Evolutionary conservation across 805 yeast genomes (phyloP), one percentile per base, ranked within the genome.

Genomic region (Kazachstania kunashirensis): DNA sequence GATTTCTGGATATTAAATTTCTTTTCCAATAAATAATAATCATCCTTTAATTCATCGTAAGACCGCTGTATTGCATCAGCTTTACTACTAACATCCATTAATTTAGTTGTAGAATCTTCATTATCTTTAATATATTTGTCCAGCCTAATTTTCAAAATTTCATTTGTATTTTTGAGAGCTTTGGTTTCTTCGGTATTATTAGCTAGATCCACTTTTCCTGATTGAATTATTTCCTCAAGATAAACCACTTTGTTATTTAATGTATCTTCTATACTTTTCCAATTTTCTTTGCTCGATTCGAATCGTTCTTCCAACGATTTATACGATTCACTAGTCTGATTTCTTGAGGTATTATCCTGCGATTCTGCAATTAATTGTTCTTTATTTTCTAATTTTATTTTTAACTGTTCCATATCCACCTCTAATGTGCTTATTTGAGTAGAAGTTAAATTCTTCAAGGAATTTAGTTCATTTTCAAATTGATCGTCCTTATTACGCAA

Each of bases 241-340:
- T 36, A 25, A 11, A 37, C 29, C 24, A 78, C 65, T 39, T 70
- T 71, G 7, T 61, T 55, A 42, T 68, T 62, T 41, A 85, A 65
- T 3, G 75, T 66, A 27, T 80, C 70, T 56, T 92, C 96, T 29
- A 85, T 77, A 14, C 76, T 63, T 39, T 80, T 78, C 94, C 95
- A 84, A 54, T 80, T 84, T 44, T 79, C 84, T 39, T 79, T 79
- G 0, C 89, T 81, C 12, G 77, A 70, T 6, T 82, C 71, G 45
- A 83, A 79, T 54, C 86, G 92, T 2, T 73, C 63, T 49, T 81
- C 86, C 15, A 84, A 51, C 6, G 16, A 12, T 3, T 26, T 26
- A 26, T 26, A 11, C 10, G 29, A 3, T 7, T 26, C 13, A 4
- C 26, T 29, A 14, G 39, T 6, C 7, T 32, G 28, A 20, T 7